Evolutionary conservation across 345 rosid species (phyloP).

Genomic region (Populus euphratica): DNA sequence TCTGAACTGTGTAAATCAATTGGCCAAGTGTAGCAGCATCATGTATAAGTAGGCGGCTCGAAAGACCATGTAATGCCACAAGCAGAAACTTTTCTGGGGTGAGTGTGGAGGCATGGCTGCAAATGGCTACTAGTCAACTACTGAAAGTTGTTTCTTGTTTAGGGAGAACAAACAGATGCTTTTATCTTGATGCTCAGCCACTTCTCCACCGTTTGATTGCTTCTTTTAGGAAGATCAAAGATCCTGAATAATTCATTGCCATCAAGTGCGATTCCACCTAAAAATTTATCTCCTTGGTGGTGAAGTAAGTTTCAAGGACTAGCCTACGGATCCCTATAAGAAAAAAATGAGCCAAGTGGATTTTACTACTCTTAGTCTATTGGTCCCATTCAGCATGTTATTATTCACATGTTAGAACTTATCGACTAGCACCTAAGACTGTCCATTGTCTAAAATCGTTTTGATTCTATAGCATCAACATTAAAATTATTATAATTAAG

Average conservation of each 20-base stretch:
- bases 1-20: no score
- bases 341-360: slow-evolving; percentile 8
- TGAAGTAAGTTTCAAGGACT: neutral
- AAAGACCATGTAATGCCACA: neutral
- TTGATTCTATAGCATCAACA: no score
- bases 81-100: neutral
- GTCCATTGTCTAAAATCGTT: no score
- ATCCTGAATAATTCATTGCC: neutral
- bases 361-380: neutral
- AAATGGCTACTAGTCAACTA: neutral
- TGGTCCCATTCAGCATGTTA: neutral
- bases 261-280: slow-evolving; percentile 27
- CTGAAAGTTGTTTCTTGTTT: neutral
- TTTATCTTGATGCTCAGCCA: neutral
- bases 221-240: neutral
- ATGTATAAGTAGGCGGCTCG: neutral
- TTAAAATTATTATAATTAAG: no score
- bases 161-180: slow-evolving; percentile 1
- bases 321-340: neutral
- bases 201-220: slow-evolving; percentile 15
- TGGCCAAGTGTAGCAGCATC: neutral
- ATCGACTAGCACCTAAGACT: no score
- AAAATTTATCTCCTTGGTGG: neutral
- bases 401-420: neutral
- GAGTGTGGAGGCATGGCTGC: neutral